These are phyloP conservation scores for Phytophthora pluvialis DNA, from an alignment of 352 stramenopile species.

Conservation along the genomic window DNA sequence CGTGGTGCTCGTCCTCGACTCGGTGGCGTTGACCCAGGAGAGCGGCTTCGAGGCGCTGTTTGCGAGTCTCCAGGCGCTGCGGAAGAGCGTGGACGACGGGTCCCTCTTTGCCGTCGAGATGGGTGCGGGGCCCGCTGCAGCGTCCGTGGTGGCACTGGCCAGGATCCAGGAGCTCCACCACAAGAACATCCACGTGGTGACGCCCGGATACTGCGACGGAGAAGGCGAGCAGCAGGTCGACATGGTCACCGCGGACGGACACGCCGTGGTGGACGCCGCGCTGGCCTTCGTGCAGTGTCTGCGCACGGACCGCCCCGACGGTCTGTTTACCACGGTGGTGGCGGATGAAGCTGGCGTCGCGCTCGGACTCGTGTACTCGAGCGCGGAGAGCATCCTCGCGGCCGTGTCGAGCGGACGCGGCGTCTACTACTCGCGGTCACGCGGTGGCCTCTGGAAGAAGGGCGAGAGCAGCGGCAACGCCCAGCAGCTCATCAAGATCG, in stretches of 20 bases:
- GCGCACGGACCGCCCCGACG: conserved; percentile 90
- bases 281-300: conserved; percentile 79
- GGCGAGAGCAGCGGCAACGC: conserved; percentile 95
- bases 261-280: conserved; percentile 44
- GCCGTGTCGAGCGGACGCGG: conserved; percentile 88
- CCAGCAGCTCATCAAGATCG: conserved; percentile 93
- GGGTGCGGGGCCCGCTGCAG: conserved; percentile 4
- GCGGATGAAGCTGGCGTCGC: conserved; percentile 89
- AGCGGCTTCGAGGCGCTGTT: conserved; percentile 35
- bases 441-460: conserved; percentile 93
- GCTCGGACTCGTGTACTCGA: conserved; percentile 96
- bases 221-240: conserved; percentile 35
- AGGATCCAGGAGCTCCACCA: conserved; percentile 67
- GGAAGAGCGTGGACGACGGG: conserved; percentile 51
- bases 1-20: conserved; percentile 53
- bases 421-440: conserved; percentile 96
- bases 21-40: conserved; percentile 25
- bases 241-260: conserved; percentile 16
- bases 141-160: conserved; percentile 35
- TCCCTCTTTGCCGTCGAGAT: conserved; percentile 69
- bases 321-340: conserved; percentile 95
- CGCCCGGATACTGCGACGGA: conserved; percentile 31
- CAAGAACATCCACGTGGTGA: conserved; percentile 68
- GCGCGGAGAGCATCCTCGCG: conserved; percentile 90
- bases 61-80: conserved; percentile 40